Evolutionary conservation across 306 rosid species (phyloP).

Genomic region (Albizia julibrissin): DNA sequence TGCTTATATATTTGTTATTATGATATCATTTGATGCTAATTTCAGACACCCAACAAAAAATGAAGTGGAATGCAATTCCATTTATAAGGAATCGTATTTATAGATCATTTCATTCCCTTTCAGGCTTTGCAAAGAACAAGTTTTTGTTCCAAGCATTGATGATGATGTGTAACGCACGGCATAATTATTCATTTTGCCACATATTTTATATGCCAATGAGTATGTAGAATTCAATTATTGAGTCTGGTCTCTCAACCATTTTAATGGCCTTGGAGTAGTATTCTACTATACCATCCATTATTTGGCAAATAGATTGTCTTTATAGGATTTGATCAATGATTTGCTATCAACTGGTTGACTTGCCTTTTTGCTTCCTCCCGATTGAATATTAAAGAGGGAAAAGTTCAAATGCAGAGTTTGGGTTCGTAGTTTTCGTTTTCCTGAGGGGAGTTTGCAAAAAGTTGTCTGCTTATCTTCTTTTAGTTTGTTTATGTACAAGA

Average conservation of each 20-base stretch:
- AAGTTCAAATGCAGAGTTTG: not conserved
- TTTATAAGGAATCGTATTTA: not conserved
- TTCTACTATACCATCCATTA: not conserved
- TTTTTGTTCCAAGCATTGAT: not conserved
- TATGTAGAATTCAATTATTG: not conserved
- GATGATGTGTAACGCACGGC: not conserved
- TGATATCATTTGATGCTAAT: not conserved
- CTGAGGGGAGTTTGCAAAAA: not conserved
- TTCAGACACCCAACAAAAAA: not conserved
- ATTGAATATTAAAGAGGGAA: conserved; percentile 1
- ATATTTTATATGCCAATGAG: not conserved
- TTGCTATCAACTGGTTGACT: not conserved
- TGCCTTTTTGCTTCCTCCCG: not conserved
- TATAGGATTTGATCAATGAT: not conserved
- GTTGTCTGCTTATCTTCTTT: not conserved
- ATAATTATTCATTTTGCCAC: not conserved
- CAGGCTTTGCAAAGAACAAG: not conserved
- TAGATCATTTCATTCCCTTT: not conserved
- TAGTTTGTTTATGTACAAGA: not conserved
- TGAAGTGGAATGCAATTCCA: not conserved
- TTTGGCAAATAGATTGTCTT: not conserved
- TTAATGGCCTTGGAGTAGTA: not conserved
- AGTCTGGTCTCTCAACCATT: not conserved
- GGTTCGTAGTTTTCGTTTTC: not conserved
- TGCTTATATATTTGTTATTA: not conserved